A percentile compares a stretch with the other conserved stretches of the same genome.
Evolutionary conservation across 345 rosid species (phyloP).

Genomic region (Durio zibethinus): DNA sequence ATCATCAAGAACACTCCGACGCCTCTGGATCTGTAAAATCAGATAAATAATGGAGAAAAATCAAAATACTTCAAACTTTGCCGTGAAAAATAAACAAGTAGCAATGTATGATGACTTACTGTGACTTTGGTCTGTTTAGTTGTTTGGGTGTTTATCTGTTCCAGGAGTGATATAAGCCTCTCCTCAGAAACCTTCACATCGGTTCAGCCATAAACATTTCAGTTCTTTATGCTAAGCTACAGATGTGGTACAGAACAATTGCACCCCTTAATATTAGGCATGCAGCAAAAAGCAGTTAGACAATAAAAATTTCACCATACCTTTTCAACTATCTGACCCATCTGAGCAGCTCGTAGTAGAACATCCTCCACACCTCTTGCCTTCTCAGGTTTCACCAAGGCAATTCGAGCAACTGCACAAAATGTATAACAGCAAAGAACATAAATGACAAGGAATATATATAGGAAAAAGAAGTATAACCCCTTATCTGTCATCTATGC

Average conservation of each 20-base stretch:
- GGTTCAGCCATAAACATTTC: neutral
- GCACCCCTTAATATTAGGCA: neutral
- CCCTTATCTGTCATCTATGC: neutral
- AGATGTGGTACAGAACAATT: neutral
- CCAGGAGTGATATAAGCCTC: conserved; percentile 78
- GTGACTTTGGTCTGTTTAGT: conserved; percentile 91
- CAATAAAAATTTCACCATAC: conserved; percentile 29
- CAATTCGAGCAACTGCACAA: conserved; percentile 77
- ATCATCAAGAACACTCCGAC: conserved; percentile 79
- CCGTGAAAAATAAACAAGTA: neutral
- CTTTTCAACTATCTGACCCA: conserved; percentile 94
- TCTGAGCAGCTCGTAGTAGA: conserved; percentile 79
- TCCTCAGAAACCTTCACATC: conserved; percentile 76
- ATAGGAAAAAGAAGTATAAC: neutral
- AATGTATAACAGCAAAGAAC: neutral
- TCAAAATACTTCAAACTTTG: neutral
- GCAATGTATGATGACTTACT: conserved; percentile 30
- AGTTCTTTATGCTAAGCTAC: neutral
- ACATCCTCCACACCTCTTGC: conserved; percentile 95
- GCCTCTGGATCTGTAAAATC: conserved; percentile 81
- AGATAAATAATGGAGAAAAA: neutral
- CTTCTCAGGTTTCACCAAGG: conserved; percentile 97
- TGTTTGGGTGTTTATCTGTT: conserved; percentile 92
- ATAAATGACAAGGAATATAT: neutral
- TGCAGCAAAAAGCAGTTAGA: neutral